Evolutionary conservation across 129 eudicot species (phyloP).

Genomic region (Cynara cardunculus): DNA sequence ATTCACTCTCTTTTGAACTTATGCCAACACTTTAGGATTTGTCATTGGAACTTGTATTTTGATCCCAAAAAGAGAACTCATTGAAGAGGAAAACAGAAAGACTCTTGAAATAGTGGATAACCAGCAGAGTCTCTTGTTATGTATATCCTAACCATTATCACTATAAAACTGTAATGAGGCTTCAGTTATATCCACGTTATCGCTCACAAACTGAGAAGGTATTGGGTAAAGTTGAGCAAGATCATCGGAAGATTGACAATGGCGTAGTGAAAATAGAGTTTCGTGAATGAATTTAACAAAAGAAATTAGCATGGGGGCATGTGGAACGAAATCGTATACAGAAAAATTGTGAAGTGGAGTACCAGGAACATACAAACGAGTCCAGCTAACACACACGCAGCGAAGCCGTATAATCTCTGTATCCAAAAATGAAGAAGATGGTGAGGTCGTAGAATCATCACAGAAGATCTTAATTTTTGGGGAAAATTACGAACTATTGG

Average conservation of each 20-base stretch:
- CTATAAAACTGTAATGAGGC: background rate
- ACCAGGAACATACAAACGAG: conserved; percentile 71
- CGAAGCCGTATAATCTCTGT: conserved; percentile 90
- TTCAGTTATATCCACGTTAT: background rate
- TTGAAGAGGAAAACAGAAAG: background rate
- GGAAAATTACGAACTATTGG: background rate
- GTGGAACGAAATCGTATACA: background rate
- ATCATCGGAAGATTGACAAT: background rate
- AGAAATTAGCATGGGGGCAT: background rate
- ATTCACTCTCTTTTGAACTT: background rate
- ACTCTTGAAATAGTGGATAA: background rate
- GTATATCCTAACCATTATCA: background rate
- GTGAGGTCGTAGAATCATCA: background rate
- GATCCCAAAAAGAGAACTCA: no score
- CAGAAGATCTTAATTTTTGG: background rate
- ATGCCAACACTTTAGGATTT: background rate
- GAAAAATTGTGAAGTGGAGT: conserved; percentile 11
- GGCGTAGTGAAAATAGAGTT: background rate
- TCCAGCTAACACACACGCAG: conserved; percentile 71
- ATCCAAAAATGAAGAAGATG: background rate
- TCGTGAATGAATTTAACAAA: background rate
- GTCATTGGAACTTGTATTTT: background rate
- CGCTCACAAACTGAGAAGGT: background rate
- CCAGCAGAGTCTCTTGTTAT: background rate
- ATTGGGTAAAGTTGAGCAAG: no score